Evolutionary conservation across 140 eudicot species (phyloP).

Genomic region (Flaveria floridana): DNA sequence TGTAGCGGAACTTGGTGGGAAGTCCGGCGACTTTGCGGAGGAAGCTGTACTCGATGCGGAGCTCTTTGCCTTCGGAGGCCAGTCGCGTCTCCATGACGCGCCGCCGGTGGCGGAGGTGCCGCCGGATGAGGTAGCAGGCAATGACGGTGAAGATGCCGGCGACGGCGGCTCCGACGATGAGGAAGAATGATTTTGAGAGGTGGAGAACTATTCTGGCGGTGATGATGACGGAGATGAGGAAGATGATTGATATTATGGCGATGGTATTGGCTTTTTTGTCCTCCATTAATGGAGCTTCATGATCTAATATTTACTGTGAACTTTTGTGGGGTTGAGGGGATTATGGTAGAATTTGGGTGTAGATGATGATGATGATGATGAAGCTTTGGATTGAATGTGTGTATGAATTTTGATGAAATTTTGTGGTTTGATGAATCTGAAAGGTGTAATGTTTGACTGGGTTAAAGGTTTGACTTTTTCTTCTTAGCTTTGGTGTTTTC

Average conservation of each 20-base stretch:
- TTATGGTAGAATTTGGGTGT: background rate
- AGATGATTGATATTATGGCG: constrained; percentile 34
- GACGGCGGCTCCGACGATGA: constrained; percentile 52
- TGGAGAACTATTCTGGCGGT: constrained; percentile 45
- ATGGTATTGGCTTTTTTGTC: constrained; percentile 49
- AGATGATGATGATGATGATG: no score
- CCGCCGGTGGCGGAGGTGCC: constrained; percentile 40
- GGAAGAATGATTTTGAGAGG: constrained; percentile 44
- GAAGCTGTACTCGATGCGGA: constrained; percentile 76
- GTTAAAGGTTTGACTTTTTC: constrained; percentile 32
- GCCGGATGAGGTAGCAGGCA: constrained; percentile 38
- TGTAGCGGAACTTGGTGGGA: constrained; percentile 65
- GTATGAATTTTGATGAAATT: background rate
- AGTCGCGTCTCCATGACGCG: constrained; percentile 43
- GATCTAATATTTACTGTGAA: background rate
- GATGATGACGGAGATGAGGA: constrained; percentile 41
- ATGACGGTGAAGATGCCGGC: constrained; percentile 62
- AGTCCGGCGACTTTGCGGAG: constrained; percentile 82
- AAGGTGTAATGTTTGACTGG: constrained; percentile 36
- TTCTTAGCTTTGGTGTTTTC: background rate
- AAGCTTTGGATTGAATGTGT: background rate
- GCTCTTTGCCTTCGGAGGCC: constrained; percentile 66
- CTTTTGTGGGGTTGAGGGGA: background rate
- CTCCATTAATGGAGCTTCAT: constrained; percentile 50
- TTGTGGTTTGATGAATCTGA: background rate